Percentiles rank a stretch among this genome's conserved stretches.
These are phyloP conservation scores for Diaporthe citrichinensis DNA, from an alignment of 2,329 filamentous ascomycete species.

Conservation along the genomic window DNA sequence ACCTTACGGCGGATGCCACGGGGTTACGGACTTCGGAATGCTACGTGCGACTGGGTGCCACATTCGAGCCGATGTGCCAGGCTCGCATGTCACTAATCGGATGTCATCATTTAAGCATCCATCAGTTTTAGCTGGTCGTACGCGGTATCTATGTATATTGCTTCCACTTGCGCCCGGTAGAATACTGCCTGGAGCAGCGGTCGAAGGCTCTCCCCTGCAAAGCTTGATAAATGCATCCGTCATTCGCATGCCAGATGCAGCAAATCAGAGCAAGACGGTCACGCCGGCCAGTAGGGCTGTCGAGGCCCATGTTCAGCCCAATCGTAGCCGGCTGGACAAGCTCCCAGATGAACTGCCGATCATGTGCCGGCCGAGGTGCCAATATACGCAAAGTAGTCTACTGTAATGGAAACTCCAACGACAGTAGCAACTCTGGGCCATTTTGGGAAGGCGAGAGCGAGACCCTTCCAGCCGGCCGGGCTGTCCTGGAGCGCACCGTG, in stretches of 20 bases:
- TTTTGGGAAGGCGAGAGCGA: slow-evolving; percentile 26
- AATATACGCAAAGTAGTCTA: slow-evolving; percentile 22
- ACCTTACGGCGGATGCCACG: slow-evolving; percentile 22
- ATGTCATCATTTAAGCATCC: slow-evolving; percentile 14
- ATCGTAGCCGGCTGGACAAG: not conserved
- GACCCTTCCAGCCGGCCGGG: slow-evolving; percentile 1
- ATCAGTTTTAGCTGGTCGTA: not conserved
- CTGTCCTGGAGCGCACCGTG: not conserved
- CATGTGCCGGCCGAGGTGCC: not conserved
- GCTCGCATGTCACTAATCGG: slow-evolving; percentile 8
- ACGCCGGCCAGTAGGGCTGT: slow-evolving; percentile 8
- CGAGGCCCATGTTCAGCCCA: slow-evolving; percentile 4
- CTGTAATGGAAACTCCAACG: slow-evolving; percentile 17
- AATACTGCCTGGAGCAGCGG: not conserved
- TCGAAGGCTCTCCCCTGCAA: not conserved
- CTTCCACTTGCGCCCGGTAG: not conserved
- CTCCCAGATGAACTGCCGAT: slow-evolving; percentile 10
- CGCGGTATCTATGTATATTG: not conserved
- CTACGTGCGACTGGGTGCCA: not conserved
- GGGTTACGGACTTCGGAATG: slow-evolving; percentile 15
- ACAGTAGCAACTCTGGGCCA: not conserved
- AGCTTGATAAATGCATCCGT: slow-evolving; percentile 8
- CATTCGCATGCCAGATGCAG: slow-evolving; percentile 3
- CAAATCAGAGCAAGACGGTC: not conserved
- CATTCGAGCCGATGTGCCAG: not conserved